phyloP scores from a whole-genome alignment of 371 early-diverging fungal species.

The Parasitella parasitica region DNA sequence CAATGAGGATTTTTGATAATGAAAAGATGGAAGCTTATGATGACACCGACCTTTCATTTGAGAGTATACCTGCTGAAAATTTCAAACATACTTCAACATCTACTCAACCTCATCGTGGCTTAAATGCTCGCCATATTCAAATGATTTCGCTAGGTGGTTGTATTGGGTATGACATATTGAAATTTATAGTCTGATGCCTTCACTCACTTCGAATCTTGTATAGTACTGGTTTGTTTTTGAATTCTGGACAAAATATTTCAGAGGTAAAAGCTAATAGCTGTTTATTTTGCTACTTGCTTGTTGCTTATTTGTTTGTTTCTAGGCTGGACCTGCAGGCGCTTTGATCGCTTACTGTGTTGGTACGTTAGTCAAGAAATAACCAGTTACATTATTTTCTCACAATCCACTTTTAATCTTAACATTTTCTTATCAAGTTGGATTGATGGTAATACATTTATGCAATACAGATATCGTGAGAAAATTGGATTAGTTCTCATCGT shows the following conservation, averaged over 20 bases:
- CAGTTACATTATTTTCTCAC: neutral
- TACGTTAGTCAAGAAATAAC: constrained; percentile 25
- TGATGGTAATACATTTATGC: constrained; percentile 33
- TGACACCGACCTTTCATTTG: constrained; percentile 17
- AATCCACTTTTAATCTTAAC: neutral
- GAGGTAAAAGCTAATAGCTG: constrained; percentile 9
- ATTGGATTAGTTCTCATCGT: neutral
- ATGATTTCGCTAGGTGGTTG: constrained; percentile 81
- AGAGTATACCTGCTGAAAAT: constrained; percentile 4
- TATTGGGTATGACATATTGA: constrained; percentile 36
- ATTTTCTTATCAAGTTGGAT: constrained; percentile 25
- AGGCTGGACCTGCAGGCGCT: constrained; percentile 56
- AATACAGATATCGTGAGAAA: constrained; percentile 1
- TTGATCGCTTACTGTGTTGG: constrained; percentile 49
- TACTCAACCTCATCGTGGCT: constrained; percentile 50
- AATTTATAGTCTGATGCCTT: neutral
- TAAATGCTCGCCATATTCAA: constrained; percentile 73
- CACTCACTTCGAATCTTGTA: neutral
- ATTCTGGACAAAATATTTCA: constrained; percentile 73
- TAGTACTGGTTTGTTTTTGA: constrained; percentile 87
- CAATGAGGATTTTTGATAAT: constrained; percentile 20
- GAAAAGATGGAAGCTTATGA: constrained; percentile 25
- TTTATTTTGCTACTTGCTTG: neutral
- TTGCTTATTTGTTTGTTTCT: neutral
- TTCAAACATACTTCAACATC: neutral